Conservation (phyloP, 352 stramenopile species). For the Globisporangium paddicum region DNA sequence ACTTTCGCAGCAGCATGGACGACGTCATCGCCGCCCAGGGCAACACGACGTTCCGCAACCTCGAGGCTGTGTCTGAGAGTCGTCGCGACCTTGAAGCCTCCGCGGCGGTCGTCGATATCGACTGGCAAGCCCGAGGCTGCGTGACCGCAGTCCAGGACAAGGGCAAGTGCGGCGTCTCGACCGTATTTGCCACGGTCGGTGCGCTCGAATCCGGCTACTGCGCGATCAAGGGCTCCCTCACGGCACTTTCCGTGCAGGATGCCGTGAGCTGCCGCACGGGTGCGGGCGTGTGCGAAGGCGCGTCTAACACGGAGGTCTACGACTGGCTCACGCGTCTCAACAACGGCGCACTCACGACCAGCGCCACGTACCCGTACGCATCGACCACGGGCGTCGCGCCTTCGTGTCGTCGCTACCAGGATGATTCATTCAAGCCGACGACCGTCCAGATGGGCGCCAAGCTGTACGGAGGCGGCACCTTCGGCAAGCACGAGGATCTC, state of each 20-base stretch:
- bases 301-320: constrained; percentile 4
- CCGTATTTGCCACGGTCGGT: constrained; percentile 12
- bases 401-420: constrained; percentile 4
- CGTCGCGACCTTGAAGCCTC: background rate
- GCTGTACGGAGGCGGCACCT: constrained; percentile 1
- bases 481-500: constrained; percentile 7
- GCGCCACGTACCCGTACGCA: constrained; percentile 12
- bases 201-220: constrained; percentile 21
- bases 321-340: constrained; percentile 11
- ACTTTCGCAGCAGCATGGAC: constrained; percentile 12
- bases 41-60: background rate
- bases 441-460: constrained; percentile 8
- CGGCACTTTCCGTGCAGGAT: constrained; percentile 14
- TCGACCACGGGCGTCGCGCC: background rate
- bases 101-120: background rate
- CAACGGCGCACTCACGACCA: constrained; percentile 8
- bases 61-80: background rate
- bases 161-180: constrained; percentile 15
- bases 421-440: background rate
- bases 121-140: constrained; percentile 13
- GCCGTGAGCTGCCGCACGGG: constrained; percentile 5
- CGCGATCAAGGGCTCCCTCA: constrained; percentile 1
- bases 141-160: constrained; percentile 16
- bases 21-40: background rate
- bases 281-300: background rate